These are phyloP conservation scores for Sanghuangporus sanghuang DNA, from an alignment of 1,284 basidiomycete genomes.

Conservation along the genomic window DNA sequence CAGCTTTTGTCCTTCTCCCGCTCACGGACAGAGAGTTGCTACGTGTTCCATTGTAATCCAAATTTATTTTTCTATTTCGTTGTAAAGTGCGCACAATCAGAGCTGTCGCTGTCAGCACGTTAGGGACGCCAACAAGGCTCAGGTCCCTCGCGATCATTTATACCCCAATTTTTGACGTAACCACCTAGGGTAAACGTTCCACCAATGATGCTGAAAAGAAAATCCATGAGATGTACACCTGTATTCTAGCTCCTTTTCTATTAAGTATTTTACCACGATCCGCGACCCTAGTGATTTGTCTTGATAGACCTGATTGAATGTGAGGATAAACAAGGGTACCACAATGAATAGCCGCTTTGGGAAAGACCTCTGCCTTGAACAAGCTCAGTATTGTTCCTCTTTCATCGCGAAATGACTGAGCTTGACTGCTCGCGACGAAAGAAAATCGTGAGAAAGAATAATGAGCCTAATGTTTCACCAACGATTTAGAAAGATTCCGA, in stretches of 20 bases:
- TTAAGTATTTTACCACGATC: slow-evolving; percentile 1
- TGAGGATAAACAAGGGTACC: neutral
- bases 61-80: neutral
- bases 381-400: neutral
- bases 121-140: neutral
- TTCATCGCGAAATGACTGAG: neutral
- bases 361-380: neutral
- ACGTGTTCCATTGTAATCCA: neutral
- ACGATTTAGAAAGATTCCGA: neutral
- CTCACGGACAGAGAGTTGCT: too few species aligned
- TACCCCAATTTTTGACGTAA: slow-evolving; percentile 8
- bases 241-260: neutral
- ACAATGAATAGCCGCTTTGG: neutral
- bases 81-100: neutral
- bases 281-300: slow-evolving; percentile 9
- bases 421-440: neutral
- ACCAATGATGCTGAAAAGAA: neutral
- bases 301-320: slow-evolving; percentile 3
- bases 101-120: neutral
- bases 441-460: neutral
- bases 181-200: neutral
- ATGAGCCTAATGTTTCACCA: neutral
- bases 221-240: neutral
- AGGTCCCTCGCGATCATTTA: slow-evolving; percentile 1
- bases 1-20: neutral